Conservation (phyloP, 2,329 filamentous ascomycete species). For the Beauveria caledonica region DNA sequence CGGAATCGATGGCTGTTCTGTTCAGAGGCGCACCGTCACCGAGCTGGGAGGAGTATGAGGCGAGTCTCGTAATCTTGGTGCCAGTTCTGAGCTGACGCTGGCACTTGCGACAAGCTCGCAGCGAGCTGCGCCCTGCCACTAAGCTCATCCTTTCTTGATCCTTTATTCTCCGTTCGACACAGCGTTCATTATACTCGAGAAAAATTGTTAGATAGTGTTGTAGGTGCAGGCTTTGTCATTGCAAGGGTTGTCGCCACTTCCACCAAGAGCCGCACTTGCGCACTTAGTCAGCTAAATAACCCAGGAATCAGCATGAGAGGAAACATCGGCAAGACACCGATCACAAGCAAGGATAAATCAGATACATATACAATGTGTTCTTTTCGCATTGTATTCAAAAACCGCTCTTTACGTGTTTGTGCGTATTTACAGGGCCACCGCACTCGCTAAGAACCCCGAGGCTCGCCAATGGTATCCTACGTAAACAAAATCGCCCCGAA, state of each 20-base stretch:
- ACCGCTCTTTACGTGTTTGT: background rate
- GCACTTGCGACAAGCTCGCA: slow-evolving; percentile 1
- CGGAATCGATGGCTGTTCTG: background rate
- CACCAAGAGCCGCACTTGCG: background rate
- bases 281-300: slow-evolving; percentile 6
- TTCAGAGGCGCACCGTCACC: background rate
- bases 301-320: background rate
- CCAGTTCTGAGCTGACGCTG: background rate
- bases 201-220: background rate
- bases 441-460: background rate
- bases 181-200: background rate
- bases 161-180: background rate
- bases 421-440: background rate
- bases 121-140: background rate
- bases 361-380: background rate
- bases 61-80: background rate
- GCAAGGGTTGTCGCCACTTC: background rate
- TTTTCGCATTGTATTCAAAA: background rate
- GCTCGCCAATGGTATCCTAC: background rate
- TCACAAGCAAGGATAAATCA: background rate
- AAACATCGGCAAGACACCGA: background rate
- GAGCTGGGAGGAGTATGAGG: background rate
- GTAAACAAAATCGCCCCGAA: background rate
- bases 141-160: background rate
- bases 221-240: background rate